These are phyloP conservation scores for Dryadomyces sulphureus DNA, from an alignment of 2,329 filamentous ascomycete genomes.

Conservation along the genomic window DNA sequence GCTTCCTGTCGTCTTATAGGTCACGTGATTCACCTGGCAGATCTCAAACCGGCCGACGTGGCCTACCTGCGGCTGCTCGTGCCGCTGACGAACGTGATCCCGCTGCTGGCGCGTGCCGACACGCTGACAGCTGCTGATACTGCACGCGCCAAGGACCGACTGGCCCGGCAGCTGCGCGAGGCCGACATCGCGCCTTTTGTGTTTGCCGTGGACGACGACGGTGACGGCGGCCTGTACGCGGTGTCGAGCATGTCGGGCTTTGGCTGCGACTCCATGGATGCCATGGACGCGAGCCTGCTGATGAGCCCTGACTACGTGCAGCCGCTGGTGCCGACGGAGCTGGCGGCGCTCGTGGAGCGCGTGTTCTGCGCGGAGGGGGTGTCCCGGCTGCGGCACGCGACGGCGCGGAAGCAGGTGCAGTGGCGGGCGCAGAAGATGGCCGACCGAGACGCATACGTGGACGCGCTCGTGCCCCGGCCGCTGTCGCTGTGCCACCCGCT, in stretches of 20 bases:
- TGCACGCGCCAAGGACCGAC: constrained; percentile 40
- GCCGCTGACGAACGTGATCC: constrained; percentile 68
- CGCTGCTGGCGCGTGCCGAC: constrained; percentile 67
- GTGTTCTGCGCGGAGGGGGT: constrained; percentile 68
- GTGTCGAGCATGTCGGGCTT: constrained; percentile 59
- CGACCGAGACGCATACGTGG: not conserved
- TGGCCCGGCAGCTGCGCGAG: constrained; percentile 39
- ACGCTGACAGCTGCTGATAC: constrained; percentile 43
- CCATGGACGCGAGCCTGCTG: constrained; percentile 82
- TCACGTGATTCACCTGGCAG: constrained; percentile 19
- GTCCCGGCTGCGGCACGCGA: constrained; percentile 66
- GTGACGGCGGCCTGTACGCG: constrained; percentile 37
- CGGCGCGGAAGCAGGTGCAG: constrained; percentile 65
- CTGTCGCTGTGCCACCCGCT: constrained; percentile 6
- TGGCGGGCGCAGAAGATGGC: constrained; percentile 34
- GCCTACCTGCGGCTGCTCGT: constrained; percentile 57
- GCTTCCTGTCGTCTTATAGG: not conserved
- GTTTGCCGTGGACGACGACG: constrained; percentile 31
- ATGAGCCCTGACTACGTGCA: constrained; percentile 88
- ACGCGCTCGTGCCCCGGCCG: constrained; percentile 9
- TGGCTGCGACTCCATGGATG: constrained; percentile 75
- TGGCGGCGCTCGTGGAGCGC: constrained; percentile 51
- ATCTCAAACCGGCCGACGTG: constrained; percentile 48
- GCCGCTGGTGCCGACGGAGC: constrained; percentile 63
- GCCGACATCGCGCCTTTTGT: constrained; percentile 50